Base-by-base conservation (phyloP, 2,329 filamentous ascomycete species). In the Juglanconis oblonga region DNA sequence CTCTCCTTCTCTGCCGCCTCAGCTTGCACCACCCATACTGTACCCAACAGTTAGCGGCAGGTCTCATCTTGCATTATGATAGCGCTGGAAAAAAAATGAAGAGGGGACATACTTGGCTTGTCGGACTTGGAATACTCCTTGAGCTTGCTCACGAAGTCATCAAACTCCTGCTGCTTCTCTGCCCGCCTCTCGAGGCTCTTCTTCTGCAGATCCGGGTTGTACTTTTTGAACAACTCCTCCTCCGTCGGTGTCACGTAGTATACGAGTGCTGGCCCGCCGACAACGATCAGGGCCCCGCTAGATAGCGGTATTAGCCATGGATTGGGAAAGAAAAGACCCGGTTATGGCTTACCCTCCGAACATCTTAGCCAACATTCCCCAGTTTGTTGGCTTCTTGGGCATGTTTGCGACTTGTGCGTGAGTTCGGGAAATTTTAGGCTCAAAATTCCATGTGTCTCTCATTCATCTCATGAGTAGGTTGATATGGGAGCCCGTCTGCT, bases 151-250 rank as follows among this genome's bases (percentile, higher is more conserved):
- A 97, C 90, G 70, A 97, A 98, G 58, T 92, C 84, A 71, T 97
- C 90, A 68, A 97, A 97, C 61, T 97, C 92, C 74, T 93, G 83
- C 70, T 95, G 86, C 62, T 85, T 84, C 72, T 89, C 86, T 60
- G 88, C 81, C 17, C 92, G 85, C 61, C 87, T 85, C 74, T 93
- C 92, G n/a, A 96, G 78, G 64, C 90, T 92, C 70, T 90, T 86
- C 74, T 91, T 90, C 72, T 95, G 90, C n/a, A 99, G 83, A 38
- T 98, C 95, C 0, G 94, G 94, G 74, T 94, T 98, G 79, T 98
- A 98, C 75, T 83, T 87, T 78, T 91, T 81, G 80, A 96, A 92
- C 47, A 99, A 83, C 77, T 98, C 92, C 75, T 97, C 95, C 68
- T 97, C 92, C 11, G 90, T 89, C 2, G 95, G 95, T 50, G 84